These are phyloP conservation scores for Oryza glumipatula DNA, from an alignment of 176 grass and related monocot genomes.

Conservation along the genomic window DNA sequence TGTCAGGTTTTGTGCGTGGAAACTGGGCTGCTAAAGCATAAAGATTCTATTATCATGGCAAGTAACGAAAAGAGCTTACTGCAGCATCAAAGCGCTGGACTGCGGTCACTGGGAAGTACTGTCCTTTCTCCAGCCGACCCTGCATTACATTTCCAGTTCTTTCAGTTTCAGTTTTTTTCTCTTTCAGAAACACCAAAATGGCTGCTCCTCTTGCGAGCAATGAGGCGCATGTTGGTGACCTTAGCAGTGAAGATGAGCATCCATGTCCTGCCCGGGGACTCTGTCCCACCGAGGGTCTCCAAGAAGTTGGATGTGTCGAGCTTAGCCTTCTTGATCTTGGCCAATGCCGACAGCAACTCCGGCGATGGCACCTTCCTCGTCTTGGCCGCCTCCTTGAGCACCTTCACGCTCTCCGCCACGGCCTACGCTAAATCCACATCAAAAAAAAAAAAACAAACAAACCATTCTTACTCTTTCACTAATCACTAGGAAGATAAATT, in stretches of 20 bases:
- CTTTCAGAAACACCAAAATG: not conserved
- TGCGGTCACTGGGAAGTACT: slow-evolving; percentile 89
- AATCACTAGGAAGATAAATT: not conserved
- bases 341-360: slow-evolving; percentile 67
- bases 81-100: slow-evolving; percentile 91
- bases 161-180: too few species aligned
- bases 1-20: not conserved
- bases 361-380: slow-evolving; percentile 65
- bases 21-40: not conserved
- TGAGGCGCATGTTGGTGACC: slow-evolving; percentile 32
- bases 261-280: slow-evolving; percentile 94
- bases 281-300: slow-evolving; percentile 75
- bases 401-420: slow-evolving; percentile 63
- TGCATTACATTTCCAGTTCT: slow-evolving; percentile 8
- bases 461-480: not conserved
- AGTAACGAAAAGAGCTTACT: slow-evolving; percentile 47
- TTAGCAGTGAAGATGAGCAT: slow-evolving; percentile 97
- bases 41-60: not conserved
- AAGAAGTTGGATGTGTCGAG: slow-evolving; percentile 69
- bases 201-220: not conserved
- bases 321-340: slow-evolving; percentile 78
- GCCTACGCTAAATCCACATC: slow-evolving; percentile 48
- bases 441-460: not conserved
- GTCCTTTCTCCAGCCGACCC: slow-evolving; percentile 76
- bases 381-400: slow-evolving; percentile 88